A percentile compares a stretch with the other conserved stretches of the same genome.
These are phyloP conservation scores for Eucalyptus marginata DNA, from an alignment of 345 rosid genomes.

Conservation along the genomic window DNA sequence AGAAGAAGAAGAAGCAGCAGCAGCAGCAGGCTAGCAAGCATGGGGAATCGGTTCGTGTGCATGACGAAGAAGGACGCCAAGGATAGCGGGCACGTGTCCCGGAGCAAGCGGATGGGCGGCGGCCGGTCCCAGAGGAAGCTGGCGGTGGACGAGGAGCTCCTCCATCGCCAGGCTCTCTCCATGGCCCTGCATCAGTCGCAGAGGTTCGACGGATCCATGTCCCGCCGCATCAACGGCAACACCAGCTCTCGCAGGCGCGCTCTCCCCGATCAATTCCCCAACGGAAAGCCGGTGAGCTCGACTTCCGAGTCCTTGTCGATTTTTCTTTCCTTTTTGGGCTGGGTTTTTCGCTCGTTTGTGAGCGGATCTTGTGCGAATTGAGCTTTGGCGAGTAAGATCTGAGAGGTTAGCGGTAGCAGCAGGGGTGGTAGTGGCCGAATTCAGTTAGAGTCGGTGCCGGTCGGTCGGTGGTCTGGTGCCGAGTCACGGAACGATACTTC, in stretches of 20 bases:
- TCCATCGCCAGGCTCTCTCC: constrained; percentile 89
- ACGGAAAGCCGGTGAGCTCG: constrained; percentile 52
- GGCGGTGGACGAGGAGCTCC: constrained; percentile 74
- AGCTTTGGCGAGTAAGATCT: not conserved
- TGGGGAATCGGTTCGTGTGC: constrained; percentile 80
- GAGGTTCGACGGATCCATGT: constrained; percentile 98
- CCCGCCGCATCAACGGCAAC: constrained; percentile 70
- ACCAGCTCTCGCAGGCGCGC: constrained; percentile 64
- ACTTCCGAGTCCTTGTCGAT: not conserved
- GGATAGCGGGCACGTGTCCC: constrained; percentile 40
- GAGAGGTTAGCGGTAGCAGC: not conserved
- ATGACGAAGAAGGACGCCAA: constrained; percentile 59
- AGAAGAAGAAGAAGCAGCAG: not conserved
- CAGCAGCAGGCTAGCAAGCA: not conserved
- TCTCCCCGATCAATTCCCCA: constrained; percentile 60
- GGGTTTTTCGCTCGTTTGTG: not conserved
- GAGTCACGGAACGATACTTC: not conserved
- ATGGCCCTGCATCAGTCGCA: constrained; percentile 96
- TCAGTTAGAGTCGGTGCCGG: not conserved
- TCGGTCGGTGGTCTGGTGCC: not conserved
- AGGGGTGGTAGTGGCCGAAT: not conserved
- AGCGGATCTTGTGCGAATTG: not conserved
- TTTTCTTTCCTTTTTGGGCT: not conserved
- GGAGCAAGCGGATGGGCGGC: constrained; percentile 45
- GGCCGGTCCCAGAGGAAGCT: constrained; percentile 81